These are phyloP conservation scores for Torulaspora quercuum DNA, from an alignment of 805 yeast species.

Conservation along the genomic window DNA sequence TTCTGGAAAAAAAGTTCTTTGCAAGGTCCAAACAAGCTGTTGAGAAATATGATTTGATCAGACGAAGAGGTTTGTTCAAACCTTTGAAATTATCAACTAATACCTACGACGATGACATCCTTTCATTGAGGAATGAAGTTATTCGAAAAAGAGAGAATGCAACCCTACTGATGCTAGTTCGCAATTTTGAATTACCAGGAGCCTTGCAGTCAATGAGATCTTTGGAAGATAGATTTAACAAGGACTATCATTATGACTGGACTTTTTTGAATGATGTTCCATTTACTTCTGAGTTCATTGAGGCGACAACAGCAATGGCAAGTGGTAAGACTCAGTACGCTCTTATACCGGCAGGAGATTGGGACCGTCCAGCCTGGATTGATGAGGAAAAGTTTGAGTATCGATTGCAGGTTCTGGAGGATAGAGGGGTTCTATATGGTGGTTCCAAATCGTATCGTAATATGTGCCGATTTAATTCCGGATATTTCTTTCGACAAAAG, in stretches of 20 bases:
- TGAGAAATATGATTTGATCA: slow-evolving; percentile 17
- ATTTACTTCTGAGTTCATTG: slow-evolving; percentile 59
- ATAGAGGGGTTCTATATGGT: slow-evolving; percentile 58
- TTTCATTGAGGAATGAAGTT: slow-evolving; percentile 1
- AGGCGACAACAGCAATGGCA: slow-evolving; percentile 57
- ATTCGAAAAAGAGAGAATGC: slow-evolving; percentile 51
- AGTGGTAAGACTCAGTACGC: slow-evolving; percentile 65
- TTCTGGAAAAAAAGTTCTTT: slow-evolving; percentile 12
- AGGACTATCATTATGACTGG: slow-evolving; percentile 67
- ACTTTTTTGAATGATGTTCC: slow-evolving; percentile 74
- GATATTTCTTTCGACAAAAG: slow-evolving; percentile 80
- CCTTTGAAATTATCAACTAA: slow-evolving; percentile 30
- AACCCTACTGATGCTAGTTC: slow-evolving; percentile 78
- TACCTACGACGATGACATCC: slow-evolving; percentile 23
- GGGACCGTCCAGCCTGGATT: slow-evolving; percentile 75
- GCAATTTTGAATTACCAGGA: slow-evolving; percentile 74
- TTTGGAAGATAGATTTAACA: slow-evolving; percentile 71
- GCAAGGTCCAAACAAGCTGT: slow-evolving; percentile 17
- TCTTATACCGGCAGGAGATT: slow-evolving; percentile 59
- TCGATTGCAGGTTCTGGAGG: slow-evolving; percentile 43
- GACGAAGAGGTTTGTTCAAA: slow-evolving; percentile 12
- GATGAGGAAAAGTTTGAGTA: slow-evolving; percentile 53
- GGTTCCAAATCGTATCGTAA: slow-evolving; percentile 69
- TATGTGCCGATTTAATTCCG: slow-evolving; percentile 95
- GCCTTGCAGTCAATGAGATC: slow-evolving; percentile 75